A percentile compares a stretch with the other conserved stretches of the same genome.
Evolutionary conservation across 129 eudicot genomes (phyloP).

Genomic region (Flaveria linearis): DNA sequence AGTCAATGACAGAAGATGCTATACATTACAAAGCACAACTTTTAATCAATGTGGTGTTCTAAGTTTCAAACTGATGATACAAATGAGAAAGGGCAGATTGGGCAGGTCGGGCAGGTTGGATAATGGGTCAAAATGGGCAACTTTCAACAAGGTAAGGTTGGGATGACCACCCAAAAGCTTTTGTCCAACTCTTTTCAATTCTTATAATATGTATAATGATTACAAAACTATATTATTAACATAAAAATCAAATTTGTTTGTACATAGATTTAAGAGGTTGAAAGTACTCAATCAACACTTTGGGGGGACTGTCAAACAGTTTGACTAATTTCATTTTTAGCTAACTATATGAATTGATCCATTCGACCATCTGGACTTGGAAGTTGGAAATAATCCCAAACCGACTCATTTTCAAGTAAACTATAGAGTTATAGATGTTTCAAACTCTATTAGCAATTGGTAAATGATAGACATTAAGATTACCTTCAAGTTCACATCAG

Average conservation of each 20-base stretch:
- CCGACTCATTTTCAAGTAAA: neutral
- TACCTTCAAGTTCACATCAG: constrained; percentile 89
- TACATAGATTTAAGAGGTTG: neutral
- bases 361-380: neutral
- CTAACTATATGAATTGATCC: neutral
- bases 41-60: neutral
- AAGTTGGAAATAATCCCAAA: constrained; percentile 1
- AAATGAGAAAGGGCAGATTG: neutral
- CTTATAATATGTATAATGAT: neutral
- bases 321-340: neutral
- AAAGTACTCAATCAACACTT: neutral
- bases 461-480: constrained; percentile 9
- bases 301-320: neutral
- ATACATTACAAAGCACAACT: neutral
- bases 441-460: neutral
- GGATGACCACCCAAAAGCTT: neutral
- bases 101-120: neutral
- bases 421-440: neutral
- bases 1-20: neutral
- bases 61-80: neutral
- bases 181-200: neutral
- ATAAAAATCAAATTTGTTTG: neutral
- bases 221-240: neutral
- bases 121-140: neutral
- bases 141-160: neutral